A percentile compares a stretch with the other conserved stretches of the same genome.
phyloP scores from a whole-genome alignment of 2,329 filamentous ascomycete species.

The Scedosporium dehoogii region DNA sequence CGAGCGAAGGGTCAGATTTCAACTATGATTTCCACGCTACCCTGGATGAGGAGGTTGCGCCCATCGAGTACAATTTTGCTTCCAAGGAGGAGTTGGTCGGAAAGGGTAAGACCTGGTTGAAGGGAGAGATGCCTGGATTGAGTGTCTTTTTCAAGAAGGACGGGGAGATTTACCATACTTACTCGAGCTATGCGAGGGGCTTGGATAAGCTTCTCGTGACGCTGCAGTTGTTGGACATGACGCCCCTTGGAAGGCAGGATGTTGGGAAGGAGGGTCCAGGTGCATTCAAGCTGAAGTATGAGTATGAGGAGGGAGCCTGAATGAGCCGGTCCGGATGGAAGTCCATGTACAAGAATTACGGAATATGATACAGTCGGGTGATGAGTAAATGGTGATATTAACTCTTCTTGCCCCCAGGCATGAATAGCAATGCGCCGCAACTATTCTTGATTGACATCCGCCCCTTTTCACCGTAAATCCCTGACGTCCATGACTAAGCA shows the following conservation, averaged over 20 bases:
- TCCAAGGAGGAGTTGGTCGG: conserved; percentile 15
- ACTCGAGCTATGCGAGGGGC: conserved; percentile 23
- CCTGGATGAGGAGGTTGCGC: conserved; percentile 17
- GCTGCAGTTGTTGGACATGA: conserved; percentile 22
- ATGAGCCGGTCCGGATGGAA: not conserved
- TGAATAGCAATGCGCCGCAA: no score
- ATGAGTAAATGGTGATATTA: no score
- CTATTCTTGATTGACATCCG: no score
- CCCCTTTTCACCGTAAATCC: no score
- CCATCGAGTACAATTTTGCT: conserved; percentile 18
- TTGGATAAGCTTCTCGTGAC: conserved; percentile 20
- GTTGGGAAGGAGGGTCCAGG: conserved; percentile 15
- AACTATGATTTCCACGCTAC: conserved; percentile 30
- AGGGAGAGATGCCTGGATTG: conserved; percentile 24
- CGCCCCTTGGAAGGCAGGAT: conserved; percentile 21
- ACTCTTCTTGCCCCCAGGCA: no score
- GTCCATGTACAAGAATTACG: no score
- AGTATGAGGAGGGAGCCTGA: conserved; percentile 12
- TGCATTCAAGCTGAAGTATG: conserved; percentile 17
- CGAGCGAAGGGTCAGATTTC: conserved; percentile 23
- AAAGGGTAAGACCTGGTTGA: conserved; percentile 17
- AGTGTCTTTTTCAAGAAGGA: conserved; percentile 25
- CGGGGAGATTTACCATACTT: conserved; percentile 25
- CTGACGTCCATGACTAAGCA: conserved; percentile 12
- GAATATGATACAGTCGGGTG: no score